Percentiles rank a stretch among this genome's conserved stretches.
Conservation (phyloP, 2,329 filamentous ascomycete genomes). For the Trichoderma asperellum region DNA sequence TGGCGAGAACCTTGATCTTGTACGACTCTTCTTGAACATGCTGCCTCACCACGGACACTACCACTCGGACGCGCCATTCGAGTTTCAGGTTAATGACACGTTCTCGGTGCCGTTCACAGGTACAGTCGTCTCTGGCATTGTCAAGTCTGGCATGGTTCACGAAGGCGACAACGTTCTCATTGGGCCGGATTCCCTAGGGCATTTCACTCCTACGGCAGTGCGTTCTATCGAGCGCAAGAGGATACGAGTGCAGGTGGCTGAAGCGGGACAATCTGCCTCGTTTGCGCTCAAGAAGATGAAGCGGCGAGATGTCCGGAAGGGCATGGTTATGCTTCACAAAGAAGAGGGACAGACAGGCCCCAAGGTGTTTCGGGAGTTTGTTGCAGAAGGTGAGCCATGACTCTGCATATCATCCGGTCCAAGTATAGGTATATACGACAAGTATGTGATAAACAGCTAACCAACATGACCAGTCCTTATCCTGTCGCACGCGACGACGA, state of each 20-base stretch:
- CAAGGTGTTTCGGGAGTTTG: conserved; percentile 75
- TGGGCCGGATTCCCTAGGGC: conserved; percentile 86
- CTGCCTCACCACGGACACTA: conserved; percentile 94
- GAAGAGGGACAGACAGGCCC: conserved; percentile 69
- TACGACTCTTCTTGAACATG: conserved; percentile 92
- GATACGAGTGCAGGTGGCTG: conserved; percentile 83
- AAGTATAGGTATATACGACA: no score
- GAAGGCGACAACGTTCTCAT: conserved; percentile 87
- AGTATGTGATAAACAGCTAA: neutral
- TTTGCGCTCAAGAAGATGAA: conserved; percentile 88
- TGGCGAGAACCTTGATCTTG: conserved; percentile 84
- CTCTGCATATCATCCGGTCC: neutral
- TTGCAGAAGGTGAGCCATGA: conserved; percentile 67
- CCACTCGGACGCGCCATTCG: conserved; percentile 83
- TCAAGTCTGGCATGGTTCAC: conserved; percentile 86
- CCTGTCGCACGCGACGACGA: conserved; percentile 92
- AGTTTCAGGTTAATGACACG: conserved; percentile 95
- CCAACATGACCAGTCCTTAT: conserved; percentile 72
- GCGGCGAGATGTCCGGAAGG: conserved; percentile 91
- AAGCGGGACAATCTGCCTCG: conserved; percentile 88
- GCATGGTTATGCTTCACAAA: conserved; percentile 94
- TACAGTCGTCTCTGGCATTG: conserved; percentile 92
- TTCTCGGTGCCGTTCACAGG: conserved; percentile 98
- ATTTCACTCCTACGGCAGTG: conserved; percentile 85
- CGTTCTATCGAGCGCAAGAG: conserved; percentile 94